Evolutionary conservation across 2,329 filamentous ascomycete species (phyloP).

Genomic region (Ramularia collo-cygni): DNA sequence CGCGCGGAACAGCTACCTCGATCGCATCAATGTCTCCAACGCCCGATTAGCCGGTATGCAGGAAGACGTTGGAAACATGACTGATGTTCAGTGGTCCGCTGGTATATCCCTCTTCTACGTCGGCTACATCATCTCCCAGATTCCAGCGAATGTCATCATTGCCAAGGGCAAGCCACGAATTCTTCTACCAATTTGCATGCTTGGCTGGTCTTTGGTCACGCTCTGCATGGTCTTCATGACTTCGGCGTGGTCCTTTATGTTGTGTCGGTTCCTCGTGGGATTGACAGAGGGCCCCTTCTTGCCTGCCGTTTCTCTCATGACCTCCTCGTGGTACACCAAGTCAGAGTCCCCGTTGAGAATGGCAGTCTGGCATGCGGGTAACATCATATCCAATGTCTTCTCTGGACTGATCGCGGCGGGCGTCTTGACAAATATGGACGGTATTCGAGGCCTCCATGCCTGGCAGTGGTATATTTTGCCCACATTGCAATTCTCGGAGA

Average conservation of each 20-base stretch:
- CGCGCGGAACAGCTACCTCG: conserved; percentile 25
- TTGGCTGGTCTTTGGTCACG: conserved; percentile 4
- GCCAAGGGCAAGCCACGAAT: conserved; percentile 7
- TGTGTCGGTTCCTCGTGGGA: conserved; percentile 40
- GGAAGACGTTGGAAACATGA: conserved; percentile 7
- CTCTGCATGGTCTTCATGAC: conserved; percentile 12
- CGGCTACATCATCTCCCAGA: conserved; percentile 9
- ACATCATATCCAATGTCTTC: conserved; percentile 7
- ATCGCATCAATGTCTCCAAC: conserved; percentile 37
- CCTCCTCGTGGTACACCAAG: conserved; percentile 8
- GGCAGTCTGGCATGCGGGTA: conserved; percentile 8
- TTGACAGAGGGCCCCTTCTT: conserved; percentile 29
- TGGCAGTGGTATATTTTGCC: conserved; percentile 11
- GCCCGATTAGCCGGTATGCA: conserved; percentile 34
- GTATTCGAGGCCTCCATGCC: conserved; percentile 4
- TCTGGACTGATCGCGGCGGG: conserved; percentile 4
- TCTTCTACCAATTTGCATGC: conserved; percentile 4
- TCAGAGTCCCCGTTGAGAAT: conserved; percentile 8
- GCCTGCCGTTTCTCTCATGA: conserved; percentile 6
- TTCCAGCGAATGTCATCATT: conserved; percentile 9
- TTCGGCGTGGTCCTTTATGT: conserved; percentile 36
- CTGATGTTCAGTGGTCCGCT: conserved; percentile 5
- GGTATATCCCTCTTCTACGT: conserved; percentile 10
- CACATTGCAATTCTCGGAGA: no score
- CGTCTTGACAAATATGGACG: conserved; percentile 9